These are phyloP conservation scores for Triticum turgidum DNA, from an alignment of 176 grass and related monocot genomes.

Conservation along the genomic window DNA sequence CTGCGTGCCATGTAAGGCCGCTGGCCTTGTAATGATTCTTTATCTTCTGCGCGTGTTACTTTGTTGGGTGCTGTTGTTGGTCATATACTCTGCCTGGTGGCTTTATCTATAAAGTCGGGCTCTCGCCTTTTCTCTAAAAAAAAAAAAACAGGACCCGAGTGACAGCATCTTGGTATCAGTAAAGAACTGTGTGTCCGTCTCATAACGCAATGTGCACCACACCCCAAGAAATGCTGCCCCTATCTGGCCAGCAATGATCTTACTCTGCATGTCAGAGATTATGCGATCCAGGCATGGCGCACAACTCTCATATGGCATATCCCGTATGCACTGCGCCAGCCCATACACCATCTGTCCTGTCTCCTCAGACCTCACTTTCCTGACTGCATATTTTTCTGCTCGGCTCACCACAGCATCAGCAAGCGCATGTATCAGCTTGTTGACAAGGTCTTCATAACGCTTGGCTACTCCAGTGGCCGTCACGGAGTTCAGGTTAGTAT, in stretches of 20 bases:
- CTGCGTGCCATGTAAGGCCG: too few species aligned
- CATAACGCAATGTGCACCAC: conserved; percentile 35
- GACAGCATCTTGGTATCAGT: not conserved
- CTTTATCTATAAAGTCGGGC: too few species aligned
- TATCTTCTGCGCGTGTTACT: too few species aligned
- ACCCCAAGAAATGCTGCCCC: conserved; percentile 19
- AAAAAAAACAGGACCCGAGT: not conserved
- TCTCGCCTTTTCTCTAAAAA: too few species aligned
- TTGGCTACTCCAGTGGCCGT: not conserved
- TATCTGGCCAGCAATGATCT: not conserved
- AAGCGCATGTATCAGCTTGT: conserved; percentile 17
- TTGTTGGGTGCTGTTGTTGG: too few species aligned
- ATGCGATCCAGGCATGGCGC: not conserved
- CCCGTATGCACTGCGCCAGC: conserved; percentile 39
- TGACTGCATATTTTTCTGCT: conserved; percentile 33
- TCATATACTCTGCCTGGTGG: too few species aligned
- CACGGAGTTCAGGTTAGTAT: conserved; percentile 15
- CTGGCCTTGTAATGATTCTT: too few species aligned
- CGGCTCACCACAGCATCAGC: conserved; percentile 15
- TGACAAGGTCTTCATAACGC: conserved; percentile 22
- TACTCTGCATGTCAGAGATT: not conserved
- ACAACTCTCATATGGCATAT: conserved; percentile 26
- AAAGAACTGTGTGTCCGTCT: conserved; percentile 27
- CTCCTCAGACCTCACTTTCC: conserved; percentile 19
- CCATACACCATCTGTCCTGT: conserved; percentile 30